Evolutionary conservation across 164 flowering plant genomes (phyloP), one percentile per base, ranked within the genome.

Genomic region (Warburgia ugandensis): DNA sequence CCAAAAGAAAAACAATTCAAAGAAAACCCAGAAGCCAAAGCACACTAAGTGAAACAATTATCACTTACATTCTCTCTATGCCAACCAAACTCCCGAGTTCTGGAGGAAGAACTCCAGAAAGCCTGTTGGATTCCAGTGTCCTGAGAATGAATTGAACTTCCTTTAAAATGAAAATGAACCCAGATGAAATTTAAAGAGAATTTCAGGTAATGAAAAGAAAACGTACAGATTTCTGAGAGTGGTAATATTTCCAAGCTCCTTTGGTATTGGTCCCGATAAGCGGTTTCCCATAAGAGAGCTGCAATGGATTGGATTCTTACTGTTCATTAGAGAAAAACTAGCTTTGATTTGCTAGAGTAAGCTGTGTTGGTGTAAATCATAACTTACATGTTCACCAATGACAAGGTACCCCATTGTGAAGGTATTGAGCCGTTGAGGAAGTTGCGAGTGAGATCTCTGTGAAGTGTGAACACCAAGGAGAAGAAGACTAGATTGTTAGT

Each of bases 361-460:
- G 13, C 32, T 17, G 12, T 23, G 10, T 12, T 31, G 48, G 30
- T 2, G 29, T 45, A 16, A 50, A 32, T n/a, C n/a, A n/a, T n/a
- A 16, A 17, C 79, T 66, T 56, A 84, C 94, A 88, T 55, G 13
- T 17, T 66, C 10, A 54, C 65, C 58, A 84, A 41, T 28, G 74
- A 64, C 63, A 64, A 31, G 17, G 83, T 56, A 48, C 67, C 80
- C 94, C 92, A 89, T 66, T 73, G 74, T 3, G 11, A 30, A n/a
- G 94, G 97, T 42, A 89, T 79, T 33, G 78, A 50, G 13, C 97
- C 94, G 52, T 41, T 77, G 20, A 89, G 84, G 63, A 67, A 78
- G 69, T 85, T 89, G 48, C 71, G 68, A 6, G 76, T 59, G 40
- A 89, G 59, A 78, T 81, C 87, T 56, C 97, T 89, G 68, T 45